phyloP scores from a whole-genome alignment of 108 stramenopile genomes.

The Cyclotella distinguenda region DNA sequence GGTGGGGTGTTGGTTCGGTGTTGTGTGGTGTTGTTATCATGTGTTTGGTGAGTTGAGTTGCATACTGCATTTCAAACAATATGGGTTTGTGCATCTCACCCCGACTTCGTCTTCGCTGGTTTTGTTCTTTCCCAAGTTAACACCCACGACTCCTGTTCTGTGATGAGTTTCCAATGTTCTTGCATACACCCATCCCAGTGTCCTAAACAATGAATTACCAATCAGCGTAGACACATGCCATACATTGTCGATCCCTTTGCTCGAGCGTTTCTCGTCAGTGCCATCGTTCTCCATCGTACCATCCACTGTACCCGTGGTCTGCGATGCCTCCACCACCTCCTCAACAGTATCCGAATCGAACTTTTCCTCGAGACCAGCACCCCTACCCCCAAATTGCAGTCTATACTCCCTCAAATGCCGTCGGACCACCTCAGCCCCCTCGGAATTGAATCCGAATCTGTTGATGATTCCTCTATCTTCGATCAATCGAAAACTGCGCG shows the following conservation, averaged over 20 bases:
- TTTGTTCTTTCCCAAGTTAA: conserved; percentile 97
- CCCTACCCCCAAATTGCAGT: conserved; percentile 63
- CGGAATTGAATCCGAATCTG: conserved; percentile 93
- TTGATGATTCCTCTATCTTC: conserved; percentile 94
- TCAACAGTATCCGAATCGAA: neutral
- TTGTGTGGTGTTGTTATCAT: too few relatives aligned
- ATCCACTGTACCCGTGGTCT: too few relatives aligned
- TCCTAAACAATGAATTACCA: conserved; percentile 9
- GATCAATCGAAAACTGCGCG: conserved; percentile 90
- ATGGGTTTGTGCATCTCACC: conserved; percentile 31
- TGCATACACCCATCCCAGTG: conserved; percentile 32
- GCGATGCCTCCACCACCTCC: too few relatives aligned
- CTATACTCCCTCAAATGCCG: conserved; percentile 55
- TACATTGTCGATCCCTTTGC: neutral
- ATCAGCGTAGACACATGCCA: neutral
- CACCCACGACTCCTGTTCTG: conserved; percentile 62
- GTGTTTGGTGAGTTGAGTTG: neutral
- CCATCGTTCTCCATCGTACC: too few relatives aligned
- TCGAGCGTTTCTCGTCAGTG: too few relatives aligned
- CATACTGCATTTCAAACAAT: too few relatives aligned
- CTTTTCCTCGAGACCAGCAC: conserved; percentile 22
- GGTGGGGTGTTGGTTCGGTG: neutral
- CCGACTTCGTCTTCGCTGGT: conserved; percentile 48
- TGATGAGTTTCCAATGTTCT: conserved; percentile 16
- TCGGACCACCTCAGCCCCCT: conserved; percentile 68